A percentile compares a stretch with the other conserved stretches of the same genome.
Evolutionary conservation across 2,329 filamentous ascomycete species (phyloP).

Genomic region (Apiospora kogelbergensis): DNA sequence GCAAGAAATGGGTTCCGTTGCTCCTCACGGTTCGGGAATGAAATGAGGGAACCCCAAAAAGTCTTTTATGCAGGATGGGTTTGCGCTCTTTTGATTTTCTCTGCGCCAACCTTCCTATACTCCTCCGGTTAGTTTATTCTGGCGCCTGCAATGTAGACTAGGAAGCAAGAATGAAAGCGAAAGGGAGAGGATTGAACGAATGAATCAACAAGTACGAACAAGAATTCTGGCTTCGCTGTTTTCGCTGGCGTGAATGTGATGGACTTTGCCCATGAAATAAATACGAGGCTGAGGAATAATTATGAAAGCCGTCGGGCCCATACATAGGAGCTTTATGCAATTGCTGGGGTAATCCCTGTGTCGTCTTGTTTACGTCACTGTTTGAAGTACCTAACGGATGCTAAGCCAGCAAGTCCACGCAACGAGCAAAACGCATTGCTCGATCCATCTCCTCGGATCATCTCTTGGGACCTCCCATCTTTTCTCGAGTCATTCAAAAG

Average conservation of each 20-base stretch:
- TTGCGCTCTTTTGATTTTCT: conserved; percentile 23
- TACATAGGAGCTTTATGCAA: background rate
- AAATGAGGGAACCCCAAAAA: conserved; percentile 27
- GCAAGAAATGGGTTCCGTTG: conserved; percentile 18
- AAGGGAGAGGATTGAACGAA: conserved; percentile 13
- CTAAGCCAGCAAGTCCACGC: background rate
- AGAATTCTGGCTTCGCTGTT: background rate
- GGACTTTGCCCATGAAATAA: background rate
- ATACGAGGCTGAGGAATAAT: background rate
- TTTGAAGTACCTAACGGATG: background rate
- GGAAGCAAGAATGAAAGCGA: conserved; percentile 26
- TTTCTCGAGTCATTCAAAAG: background rate
- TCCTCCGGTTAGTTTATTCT: conserved; percentile 22
- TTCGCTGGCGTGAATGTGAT: background rate
- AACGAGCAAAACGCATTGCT: background rate
- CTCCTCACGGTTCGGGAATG: conserved; percentile 23
- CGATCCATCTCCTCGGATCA: background rate
- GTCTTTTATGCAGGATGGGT: conserved; percentile 29
- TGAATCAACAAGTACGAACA: conserved; percentile 6
- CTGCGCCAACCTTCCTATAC: conserved; percentile 20
- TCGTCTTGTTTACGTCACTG: conserved; percentile 9
- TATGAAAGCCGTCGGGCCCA: background rate
- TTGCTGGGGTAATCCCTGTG: background rate
- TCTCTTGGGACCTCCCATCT: background rate
- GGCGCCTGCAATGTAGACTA: conserved; percentile 35